A percentile compares a stretch with the other conserved stretches of the same genome.
phyloP scores from a whole-genome alignment of 2,329 filamentous ascomycete species.

The Ilyonectria robusta region DNA sequence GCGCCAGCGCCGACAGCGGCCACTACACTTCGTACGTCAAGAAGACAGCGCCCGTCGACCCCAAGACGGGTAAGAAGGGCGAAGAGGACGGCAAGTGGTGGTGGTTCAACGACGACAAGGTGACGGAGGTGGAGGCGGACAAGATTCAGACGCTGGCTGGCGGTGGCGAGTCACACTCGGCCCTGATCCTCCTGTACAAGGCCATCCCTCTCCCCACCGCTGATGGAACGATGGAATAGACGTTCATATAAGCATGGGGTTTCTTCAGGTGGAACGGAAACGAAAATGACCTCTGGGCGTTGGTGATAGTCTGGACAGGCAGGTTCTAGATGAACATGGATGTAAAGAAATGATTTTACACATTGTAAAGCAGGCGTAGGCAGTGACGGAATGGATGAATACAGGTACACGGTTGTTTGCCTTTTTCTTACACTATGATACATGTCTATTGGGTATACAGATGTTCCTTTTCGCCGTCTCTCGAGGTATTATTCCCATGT shows the following conservation, averaged over 20 bases:
- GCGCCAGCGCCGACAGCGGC: slow-evolving; percentile 94
- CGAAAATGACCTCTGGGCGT: slow-evolving; percentile 22
- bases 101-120: slow-evolving; percentile 99
- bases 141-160: slow-evolving; percentile 93
- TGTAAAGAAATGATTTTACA: slow-evolving; percentile 27
- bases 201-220: slow-evolving; percentile 78
- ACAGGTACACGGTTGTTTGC: slow-evolving; percentile 31
- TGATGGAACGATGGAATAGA: slow-evolving; percentile 58
- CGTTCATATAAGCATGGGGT: neutral
- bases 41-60: slow-evolving; percentile 82
- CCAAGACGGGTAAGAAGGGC: slow-evolving; percentile 81
- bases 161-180: slow-evolving; percentile 89
- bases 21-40: slow-evolving; percentile 99
- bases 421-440: slow-evolving; percentile 29
- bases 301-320: slow-evolving; percentile 17
- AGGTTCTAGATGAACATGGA: slow-evolving; percentile 23
- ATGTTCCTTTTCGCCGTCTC: slow-evolving; percentile 1
- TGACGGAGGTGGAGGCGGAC: slow-evolving; percentile 90
- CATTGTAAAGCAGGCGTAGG: slow-evolving; percentile 37
- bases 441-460: slow-evolving; percentile 38
- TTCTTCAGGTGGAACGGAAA: slow-evolving; percentile 5
- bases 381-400: slow-evolving; percentile 35
- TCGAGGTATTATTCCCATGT: neutral
- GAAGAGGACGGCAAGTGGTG: slow-evolving; percentile 97
- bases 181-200: slow-evolving; percentile 84